Evolutionary conservation across 1,139 yeast species (phyloP), one percentile per base, ranked within the genome.

Genomic region (Blastobotrys illinoisensis): DNA sequence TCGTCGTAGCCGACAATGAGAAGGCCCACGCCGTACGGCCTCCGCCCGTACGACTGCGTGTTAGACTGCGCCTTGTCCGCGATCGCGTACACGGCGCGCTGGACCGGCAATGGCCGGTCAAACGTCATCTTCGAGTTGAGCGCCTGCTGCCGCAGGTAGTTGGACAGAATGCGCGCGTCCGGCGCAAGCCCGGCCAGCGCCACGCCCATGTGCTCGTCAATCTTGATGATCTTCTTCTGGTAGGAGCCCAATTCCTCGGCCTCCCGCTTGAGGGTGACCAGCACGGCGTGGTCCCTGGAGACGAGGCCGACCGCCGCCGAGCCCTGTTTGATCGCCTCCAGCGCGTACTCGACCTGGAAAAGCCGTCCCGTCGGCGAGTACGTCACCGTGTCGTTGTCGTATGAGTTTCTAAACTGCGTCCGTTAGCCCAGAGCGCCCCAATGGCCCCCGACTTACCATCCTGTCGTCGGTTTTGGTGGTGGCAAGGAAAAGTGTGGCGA

Each of bases 111-210:
- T n/a, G 96, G 93, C 65, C 96, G 81, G 72, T 89, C 86, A 74
- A 81, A 93, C 46, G 91, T 84, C 79, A 93, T 80, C 66, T 83
- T 86, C 45, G 95, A 86, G 61, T 86, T 82, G 85, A 91, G 85
- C 50, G 97, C 95, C 69, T 90, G 95, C 66, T 89, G 91, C 69
- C 99, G 83, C 66, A 93, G 77, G 71, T 77, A 91, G 69, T 90
- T 93, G 54, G 96, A 85, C 64, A 89, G 66, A 51, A 93, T 96
- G 62, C 99, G 80, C 26, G 98, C 99, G 71, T 93, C 99, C 21
- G 99, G 98, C 0, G 99, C 97, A 66, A 93, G 80, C 4, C 99
- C 99, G 0, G 99, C 97, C 57, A 95, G 79, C 5, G 97, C 97
- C 61, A 93, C 80, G 44, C 98, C 99, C 80, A 93, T 76, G 71